These are phyloP conservation scores for Leccinum fibrillosum DNA, from an alignment of 768 basidiomycete genomes.

Conservation along the genomic window DNA sequence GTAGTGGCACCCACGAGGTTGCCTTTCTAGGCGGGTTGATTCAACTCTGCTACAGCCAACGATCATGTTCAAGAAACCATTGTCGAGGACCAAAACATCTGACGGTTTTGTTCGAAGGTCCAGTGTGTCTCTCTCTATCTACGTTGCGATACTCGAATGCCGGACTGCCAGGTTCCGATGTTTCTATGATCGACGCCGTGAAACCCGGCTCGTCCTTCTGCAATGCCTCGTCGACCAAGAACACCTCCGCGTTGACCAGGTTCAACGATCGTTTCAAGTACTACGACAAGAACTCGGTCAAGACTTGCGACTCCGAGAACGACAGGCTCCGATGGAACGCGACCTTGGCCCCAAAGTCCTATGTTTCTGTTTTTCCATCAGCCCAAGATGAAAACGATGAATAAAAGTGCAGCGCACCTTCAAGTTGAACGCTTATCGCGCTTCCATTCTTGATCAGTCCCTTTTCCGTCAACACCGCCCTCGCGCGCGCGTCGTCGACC, in stretches of 20 bases:
- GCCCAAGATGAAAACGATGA: neutral
- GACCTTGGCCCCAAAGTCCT: no score
- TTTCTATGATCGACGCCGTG: slow-evolving; percentile 67
- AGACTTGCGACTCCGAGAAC: slow-evolving; percentile 77
- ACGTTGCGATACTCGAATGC: slow-evolving; percentile 88
- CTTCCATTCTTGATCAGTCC: slow-evolving; percentile 18
- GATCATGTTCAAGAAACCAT: slow-evolving; percentile 77
- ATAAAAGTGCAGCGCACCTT: no score
- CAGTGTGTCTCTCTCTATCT: slow-evolving; percentile 3
- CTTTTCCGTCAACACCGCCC: slow-evolving; percentile 60
- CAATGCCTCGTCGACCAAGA: slow-evolving; percentile 66
- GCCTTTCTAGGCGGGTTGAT: slow-evolving; percentile 15
- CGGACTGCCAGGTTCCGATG: slow-evolving; percentile 82
- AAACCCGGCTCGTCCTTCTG: slow-evolving; percentile 55
- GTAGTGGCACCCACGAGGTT: neutral
- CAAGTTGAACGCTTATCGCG: neutral
- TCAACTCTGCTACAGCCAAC: neutral
- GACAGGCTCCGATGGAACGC: slow-evolving; percentile 77
- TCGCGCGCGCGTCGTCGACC: slow-evolving; percentile 84
- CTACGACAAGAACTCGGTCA: slow-evolving; percentile 73
- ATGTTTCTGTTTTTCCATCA: neutral
- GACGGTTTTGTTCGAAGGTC: slow-evolving; percentile 8
- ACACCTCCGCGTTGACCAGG: slow-evolving; percentile 66
- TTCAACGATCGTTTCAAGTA: slow-evolving; percentile 68
- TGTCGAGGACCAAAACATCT: slow-evolving; percentile 66